Percentiles rank a stretch among this genome's conserved stretches.
These are phyloP conservation scores for Ceratobasidium sp. DNA, from an alignment of 1,284 basidiomycete genomes.

Conservation along the genomic window DNA sequence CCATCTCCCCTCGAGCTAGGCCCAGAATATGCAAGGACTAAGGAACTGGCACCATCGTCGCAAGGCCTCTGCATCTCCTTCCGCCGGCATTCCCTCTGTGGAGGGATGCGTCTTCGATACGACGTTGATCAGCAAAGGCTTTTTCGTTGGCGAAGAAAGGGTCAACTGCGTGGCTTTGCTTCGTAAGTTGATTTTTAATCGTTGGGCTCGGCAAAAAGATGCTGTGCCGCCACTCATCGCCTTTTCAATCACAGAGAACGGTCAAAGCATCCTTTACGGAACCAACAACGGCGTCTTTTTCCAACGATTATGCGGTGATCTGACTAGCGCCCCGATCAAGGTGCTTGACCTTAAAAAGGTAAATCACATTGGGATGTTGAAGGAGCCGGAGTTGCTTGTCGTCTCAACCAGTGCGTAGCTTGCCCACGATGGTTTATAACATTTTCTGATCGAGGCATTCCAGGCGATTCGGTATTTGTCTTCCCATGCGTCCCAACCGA, in stretches of 20 bases:
- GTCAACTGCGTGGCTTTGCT: constrained; percentile 97
- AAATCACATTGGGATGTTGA: constrained; percentile 95
- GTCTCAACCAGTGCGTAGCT: constrained; percentile 85
- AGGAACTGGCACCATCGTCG: constrained; percentile 18
- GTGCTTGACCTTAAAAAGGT: constrained; percentile 93
- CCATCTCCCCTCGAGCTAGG: not conserved
- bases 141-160: constrained; percentile 83
- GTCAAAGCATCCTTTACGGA: constrained; percentile 91
- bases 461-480: constrained; percentile 94
- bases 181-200: constrained; percentile 65
- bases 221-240: not conserved
- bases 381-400: constrained; percentile 95
- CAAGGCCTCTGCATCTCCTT: constrained; percentile 7
- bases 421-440: not conserved
- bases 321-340: constrained; percentile 85
- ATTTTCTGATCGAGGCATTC: constrained; percentile 46
- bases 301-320: constrained; percentile 78
- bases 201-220: not conserved
- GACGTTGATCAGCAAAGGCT: constrained; percentile 84
- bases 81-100: constrained; percentile 74
- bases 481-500: constrained; percentile 96
- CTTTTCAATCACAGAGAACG: constrained; percentile 67
- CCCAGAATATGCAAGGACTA: constrained; percentile 3
- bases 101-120: constrained; percentile 90
- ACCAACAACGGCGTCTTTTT: constrained; percentile 98